Conservation (phyloP, 805 yeast species). For the Candida vaughaniae region DNA sequence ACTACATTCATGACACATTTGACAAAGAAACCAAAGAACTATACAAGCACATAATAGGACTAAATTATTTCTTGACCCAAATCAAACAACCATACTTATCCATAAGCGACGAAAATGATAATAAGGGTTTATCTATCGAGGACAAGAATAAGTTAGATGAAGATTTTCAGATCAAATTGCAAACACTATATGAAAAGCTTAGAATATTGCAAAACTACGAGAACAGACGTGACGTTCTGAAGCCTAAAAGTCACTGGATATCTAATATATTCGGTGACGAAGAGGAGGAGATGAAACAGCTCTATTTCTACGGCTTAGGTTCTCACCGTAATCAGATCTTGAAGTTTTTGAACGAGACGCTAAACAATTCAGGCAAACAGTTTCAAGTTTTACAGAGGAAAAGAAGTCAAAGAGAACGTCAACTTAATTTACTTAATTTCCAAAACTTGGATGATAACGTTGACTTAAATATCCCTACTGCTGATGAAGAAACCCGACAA, state of each 20-base stretch:
- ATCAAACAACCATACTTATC: constrained; percentile 27
- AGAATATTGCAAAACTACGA: constrained; percentile 54
- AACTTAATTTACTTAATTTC: constrained; percentile 35
- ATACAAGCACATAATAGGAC: constrained; percentile 27
- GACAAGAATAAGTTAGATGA: constrained; percentile 59
- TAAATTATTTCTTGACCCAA: constrained; percentile 30
- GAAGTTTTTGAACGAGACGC: constrained; percentile 44
- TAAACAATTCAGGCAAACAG: constrained; percentile 41
- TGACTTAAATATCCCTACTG: constrained; percentile 12
- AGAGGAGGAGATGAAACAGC: constrained; percentile 32
- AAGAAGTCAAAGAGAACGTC: constrained; percentile 42
- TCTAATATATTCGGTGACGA: constrained; percentile 23
- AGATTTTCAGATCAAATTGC: constrained; percentile 51
- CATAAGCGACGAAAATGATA: constrained; percentile 18
- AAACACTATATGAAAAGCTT: constrained; percentile 50
- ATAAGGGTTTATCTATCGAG: constrained; percentile 32
- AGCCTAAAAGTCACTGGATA: constrained; percentile 17
- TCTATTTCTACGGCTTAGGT: constrained; percentile 37
- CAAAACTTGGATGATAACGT: constrained; percentile 40
- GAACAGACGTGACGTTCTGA: constrained; percentile 34
- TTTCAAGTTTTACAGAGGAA: constrained; percentile 52
- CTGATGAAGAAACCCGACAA: constrained; percentile 2
- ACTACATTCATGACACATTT: constrained; percentile 36
- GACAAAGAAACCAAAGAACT: constrained; percentile 38
- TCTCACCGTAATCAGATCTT: constrained; percentile 50